Evolutionary conservation across 2,329 filamentous ascomycete species (phyloP).

Genomic region (Aspergillus tubingensis): DNA sequence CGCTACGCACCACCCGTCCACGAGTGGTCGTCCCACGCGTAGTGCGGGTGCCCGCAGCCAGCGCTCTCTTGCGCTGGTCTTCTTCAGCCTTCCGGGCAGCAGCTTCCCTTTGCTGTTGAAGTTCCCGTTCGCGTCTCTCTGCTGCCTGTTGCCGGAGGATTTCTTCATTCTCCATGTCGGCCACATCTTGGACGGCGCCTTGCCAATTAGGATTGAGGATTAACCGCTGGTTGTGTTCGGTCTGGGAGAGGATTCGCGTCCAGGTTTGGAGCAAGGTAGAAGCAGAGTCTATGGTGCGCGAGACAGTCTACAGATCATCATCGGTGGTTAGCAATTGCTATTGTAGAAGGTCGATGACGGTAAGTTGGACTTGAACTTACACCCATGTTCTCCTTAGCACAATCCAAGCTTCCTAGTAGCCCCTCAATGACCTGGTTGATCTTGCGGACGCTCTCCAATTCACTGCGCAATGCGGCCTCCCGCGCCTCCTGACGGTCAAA

Average conservation of each 20-base stretch:
- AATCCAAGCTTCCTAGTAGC: slow-evolving; percentile 48
- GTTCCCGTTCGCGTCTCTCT: slow-evolving; percentile 74
- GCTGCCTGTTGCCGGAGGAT: slow-evolving; percentile 72
- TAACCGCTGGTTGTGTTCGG: slow-evolving; percentile 93
- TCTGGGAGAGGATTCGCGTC: slow-evolving; percentile 94
- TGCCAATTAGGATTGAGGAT: slow-evolving; percentile 88
- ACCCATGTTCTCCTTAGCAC: slow-evolving; percentile 53
- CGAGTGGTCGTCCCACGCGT: slow-evolving; percentile 37
- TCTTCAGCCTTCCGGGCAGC: slow-evolving; percentile 57
- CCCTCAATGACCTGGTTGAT: slow-evolving; percentile 85
- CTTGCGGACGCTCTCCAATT: slow-evolving; percentile 78
- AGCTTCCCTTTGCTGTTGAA: slow-evolving; percentile 75
- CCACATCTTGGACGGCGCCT: slow-evolving; percentile 80
- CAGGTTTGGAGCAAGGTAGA: slow-evolving; percentile 90
- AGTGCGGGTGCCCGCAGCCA: slow-evolving; percentile 35
- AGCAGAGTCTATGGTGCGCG: slow-evolving; percentile 80
- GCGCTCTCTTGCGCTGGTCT: slow-evolving; percentile 44
- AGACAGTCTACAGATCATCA: slow-evolving; percentile 66
- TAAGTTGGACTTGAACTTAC: slow-evolving; percentile 30
- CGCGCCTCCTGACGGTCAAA: slow-evolving; percentile 68
- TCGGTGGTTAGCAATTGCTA: not conserved
- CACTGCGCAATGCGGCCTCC: slow-evolving; percentile 72
- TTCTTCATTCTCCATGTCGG: slow-evolving; percentile 82
- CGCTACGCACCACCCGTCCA: slow-evolving; percentile 37
- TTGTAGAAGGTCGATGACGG: not conserved